Conservation (phyloP, 768 basidiomycete species). For the Naematelia encephala region DNA sequence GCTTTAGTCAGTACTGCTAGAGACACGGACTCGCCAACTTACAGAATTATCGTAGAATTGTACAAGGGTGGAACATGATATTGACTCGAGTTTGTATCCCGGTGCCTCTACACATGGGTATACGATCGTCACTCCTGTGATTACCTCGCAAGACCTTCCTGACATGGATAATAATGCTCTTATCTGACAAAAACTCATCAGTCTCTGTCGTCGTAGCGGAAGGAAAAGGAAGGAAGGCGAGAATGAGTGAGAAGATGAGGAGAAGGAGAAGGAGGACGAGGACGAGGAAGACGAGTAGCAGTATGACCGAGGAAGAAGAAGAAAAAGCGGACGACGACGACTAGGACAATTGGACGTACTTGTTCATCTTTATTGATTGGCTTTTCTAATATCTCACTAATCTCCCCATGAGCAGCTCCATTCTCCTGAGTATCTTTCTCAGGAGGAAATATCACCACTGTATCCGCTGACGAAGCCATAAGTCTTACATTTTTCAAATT, state of each 20-base stretch:
- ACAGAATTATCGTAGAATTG: slow-evolving; percentile 48
- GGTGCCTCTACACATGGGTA: slow-evolving; percentile 49
- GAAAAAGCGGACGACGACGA: slow-evolving; percentile 31
- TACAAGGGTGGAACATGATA: slow-evolving; percentile 43
- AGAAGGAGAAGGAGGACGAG: too few species aligned
- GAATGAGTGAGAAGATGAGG: too few species aligned
- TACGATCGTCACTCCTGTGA: slow-evolving; percentile 75
- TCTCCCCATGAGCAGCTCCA: slow-evolving; percentile 37
- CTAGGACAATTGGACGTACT: too few species aligned
- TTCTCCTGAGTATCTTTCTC: slow-evolving; percentile 45
- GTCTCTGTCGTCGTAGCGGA: too few species aligned
- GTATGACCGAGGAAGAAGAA: not conserved
- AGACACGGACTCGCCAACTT: slow-evolving; percentile 4
- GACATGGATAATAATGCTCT: slow-evolving; percentile 85
- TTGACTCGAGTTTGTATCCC: slow-evolving; percentile 50
- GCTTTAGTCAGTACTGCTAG: slow-evolving; percentile 5
- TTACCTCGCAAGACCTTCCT: slow-evolving; percentile 81
- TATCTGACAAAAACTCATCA: slow-evolving; percentile 54
- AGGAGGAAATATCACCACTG: slow-evolving; percentile 76
- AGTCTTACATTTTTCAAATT: not conserved
- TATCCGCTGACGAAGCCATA: slow-evolving; percentile 70
- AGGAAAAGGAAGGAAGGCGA: too few species aligned
- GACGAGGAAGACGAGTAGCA: not conserved
- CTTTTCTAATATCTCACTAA: slow-evolving; percentile 84
- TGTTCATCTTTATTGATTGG: slow-evolving; percentile 69